Conservation (phyloP, 352 stramenopile genomes). For the Aphanomyces cochlioides region DNA sequence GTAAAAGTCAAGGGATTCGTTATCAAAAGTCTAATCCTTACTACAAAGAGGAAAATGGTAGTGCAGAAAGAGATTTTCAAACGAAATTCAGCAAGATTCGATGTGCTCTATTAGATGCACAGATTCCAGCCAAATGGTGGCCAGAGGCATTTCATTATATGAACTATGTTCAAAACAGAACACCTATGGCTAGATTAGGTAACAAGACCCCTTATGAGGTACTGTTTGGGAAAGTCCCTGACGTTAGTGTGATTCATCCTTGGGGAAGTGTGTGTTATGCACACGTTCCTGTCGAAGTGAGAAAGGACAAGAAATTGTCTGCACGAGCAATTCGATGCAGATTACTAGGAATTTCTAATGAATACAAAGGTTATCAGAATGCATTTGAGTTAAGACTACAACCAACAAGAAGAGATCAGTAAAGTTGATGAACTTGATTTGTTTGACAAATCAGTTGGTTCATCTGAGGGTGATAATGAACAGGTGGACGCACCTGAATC, state of each 20-base stretch:
- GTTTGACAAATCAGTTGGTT: too few species aligned
- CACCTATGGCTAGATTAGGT: neutral
- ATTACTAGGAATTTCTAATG: slow-evolving; percentile 4
- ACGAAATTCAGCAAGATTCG: slow-evolving; percentile 13
- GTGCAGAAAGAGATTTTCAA: slow-evolving; percentile 1
- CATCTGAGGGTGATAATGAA: too few species aligned
- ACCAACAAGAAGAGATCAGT: too few species aligned
- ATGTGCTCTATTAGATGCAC: neutral
- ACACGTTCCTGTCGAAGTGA: neutral
- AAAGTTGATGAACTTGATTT: too few species aligned
- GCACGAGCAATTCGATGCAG: neutral
- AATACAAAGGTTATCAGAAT: slow-evolving; percentile 9
- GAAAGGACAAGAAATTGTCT: slow-evolving; percentile 12
- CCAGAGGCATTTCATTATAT: neutral
- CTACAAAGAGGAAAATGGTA: slow-evolving; percentile 13
- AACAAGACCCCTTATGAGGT: slow-evolving; percentile 13
- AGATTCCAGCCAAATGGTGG: slow-evolving; percentile 7
- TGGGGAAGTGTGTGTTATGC: slow-evolving; percentile 15
- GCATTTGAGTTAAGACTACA: too few species aligned
- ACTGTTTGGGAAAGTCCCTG: neutral
- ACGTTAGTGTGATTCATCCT: neutral
- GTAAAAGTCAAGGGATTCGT: slow-evolving; percentile 4
- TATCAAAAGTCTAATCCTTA: slow-evolving; percentile 18
- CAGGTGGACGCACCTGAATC: too few species aligned
- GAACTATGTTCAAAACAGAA: neutral